Evolutionary conservation across 345 rosid species (phyloP), one percentile per base, ranked within the genome.

Genomic region (Capsella bursapastoris): DNA sequence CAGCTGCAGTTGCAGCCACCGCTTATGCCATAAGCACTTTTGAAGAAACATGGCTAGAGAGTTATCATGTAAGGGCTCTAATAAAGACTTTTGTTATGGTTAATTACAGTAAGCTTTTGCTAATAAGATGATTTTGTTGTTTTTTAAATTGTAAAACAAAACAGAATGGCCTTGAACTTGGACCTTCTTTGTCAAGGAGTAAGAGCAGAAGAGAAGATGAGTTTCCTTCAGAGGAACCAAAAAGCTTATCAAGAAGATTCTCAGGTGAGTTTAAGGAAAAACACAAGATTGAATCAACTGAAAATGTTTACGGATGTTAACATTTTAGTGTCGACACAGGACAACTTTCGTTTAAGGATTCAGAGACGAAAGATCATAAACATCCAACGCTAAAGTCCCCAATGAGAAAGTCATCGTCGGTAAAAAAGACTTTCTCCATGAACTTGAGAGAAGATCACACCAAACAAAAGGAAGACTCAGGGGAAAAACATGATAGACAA

Each of bases 1-100:
- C 81, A 58, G 69, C 58, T 51, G 81, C 81, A 32, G 69, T 78
- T 71, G 81, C 81, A 28, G 81, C 81, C 57, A 44, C 81, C 32
- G 81, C 81, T 58, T 78, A 71, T 50, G 81, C 81, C 62, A 66
- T 78, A 66, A 44, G 69, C 37, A 71, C 57, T 41, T 51, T 61
- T 27, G 58, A 78, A 58, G 44, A 66, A 58, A 65, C 56, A 15
- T 60, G 77, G 81, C 66, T 48, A 40, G 13, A 70, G 12, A 70
- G 47, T 56, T 76, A 70, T 56, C 60, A 76, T 29, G 80, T 70
- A 70, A 37, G 66, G 15, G 12, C 32, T 61, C 22, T 48, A 3
- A 29, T 14, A 32, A 11, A 13, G 0, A 50, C 1, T 5, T 2
- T n/a, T 62, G 7, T 50, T 16, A 35, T 6, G 25, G 41, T 27